Evolutionary conservation across 768 basidiomycete species (phyloP).

Genomic region (Tricholoma saponaceum): DNA sequence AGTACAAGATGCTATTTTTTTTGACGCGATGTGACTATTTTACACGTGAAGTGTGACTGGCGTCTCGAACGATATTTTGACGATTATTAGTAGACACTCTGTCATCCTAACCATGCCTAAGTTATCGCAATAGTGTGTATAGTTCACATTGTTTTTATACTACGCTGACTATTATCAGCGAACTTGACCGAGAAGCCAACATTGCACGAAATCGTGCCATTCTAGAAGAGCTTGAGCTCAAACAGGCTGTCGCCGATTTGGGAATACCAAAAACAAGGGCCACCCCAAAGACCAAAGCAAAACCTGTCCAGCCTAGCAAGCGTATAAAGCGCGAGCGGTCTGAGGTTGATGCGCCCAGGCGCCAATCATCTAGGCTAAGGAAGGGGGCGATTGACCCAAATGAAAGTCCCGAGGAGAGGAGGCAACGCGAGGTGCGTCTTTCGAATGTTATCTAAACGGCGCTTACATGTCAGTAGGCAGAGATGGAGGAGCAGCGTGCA

Average conservation of each 20-base stretch:
- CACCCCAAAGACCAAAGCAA: slow-evolving; percentile 39
- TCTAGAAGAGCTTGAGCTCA: slow-evolving; percentile 66
- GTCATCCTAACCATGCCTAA: slow-evolving; percentile 32
- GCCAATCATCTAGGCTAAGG: slow-evolving; percentile 64
- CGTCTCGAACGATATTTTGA: no score
- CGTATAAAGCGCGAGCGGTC: slow-evolving; percentile 47
- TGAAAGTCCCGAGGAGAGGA: slow-evolving; percentile 61
- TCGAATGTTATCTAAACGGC: not conserved
- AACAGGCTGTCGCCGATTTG: slow-evolving; percentile 48
- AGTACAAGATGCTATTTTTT: no score
- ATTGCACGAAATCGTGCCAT: slow-evolving; percentile 78
- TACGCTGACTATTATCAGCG: slow-evolving; percentile 28
- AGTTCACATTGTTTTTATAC: not conserved
- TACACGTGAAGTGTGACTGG: slow-evolving; percentile 2
- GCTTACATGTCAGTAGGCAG: slow-evolving; percentile 30
- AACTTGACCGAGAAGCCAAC: slow-evolving; percentile 74
- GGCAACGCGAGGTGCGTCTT: slow-evolving; percentile 57
- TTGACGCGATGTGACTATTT: not conserved
- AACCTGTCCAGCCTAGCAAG: slow-evolving; percentile 59
- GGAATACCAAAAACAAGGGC: slow-evolving; percentile 36
- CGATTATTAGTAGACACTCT: no score
- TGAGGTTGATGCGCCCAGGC: slow-evolving; percentile 46
- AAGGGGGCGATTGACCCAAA: slow-evolving; percentile 45
- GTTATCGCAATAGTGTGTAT: slow-evolving; percentile 50
- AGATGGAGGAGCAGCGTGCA: slow-evolving; percentile 43